Evolutionary conservation across 225 moss, liverwort and hornwort species (phyloP).

Genomic region (Sphagnum contortum): DNA sequence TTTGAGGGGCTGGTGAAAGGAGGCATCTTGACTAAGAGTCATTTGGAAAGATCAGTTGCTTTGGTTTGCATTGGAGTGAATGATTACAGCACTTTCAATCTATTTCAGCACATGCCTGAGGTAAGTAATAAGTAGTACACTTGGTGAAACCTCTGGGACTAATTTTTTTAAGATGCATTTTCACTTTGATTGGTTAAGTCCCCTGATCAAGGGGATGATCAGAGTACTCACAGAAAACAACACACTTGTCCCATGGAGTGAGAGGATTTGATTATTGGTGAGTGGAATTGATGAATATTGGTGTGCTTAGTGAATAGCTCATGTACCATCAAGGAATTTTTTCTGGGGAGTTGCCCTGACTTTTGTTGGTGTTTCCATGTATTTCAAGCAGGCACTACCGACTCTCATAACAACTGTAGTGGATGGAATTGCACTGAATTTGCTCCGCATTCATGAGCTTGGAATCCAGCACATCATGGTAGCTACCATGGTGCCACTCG

Average conservation of each 20-base stretch:
- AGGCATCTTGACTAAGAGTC: constrained; percentile 19
- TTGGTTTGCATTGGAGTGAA: constrained; percentile 46
- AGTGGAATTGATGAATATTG: too few species aligned
- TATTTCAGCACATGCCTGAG: constrained; percentile 12
- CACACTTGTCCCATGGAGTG: background rate
- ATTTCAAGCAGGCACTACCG: constrained; percentile 14
- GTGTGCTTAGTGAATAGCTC: too few species aligned
- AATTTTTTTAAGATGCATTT: too few species aligned
- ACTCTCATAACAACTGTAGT: constrained; percentile 24
- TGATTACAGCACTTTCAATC: constrained; percentile 34
- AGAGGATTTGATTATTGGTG: too few species aligned
- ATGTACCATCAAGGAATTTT: too few species aligned
- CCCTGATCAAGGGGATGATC: background rate
- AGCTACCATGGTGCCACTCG: constrained; percentile 27
- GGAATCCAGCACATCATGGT: constrained; percentile 35
- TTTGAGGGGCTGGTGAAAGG: constrained; percentile 28
- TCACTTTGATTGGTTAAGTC: too few species aligned
- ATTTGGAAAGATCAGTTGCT: constrained; percentile 28
- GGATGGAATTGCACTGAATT: constrained; percentile 30
- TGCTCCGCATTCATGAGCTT: constrained; percentile 33
- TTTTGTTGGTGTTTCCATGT: background rate
- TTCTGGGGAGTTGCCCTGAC: background rate
- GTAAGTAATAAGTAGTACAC: constrained; percentile 3
- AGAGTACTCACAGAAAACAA: background rate
- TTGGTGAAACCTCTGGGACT: too few species aligned